Base-by-base conservation (phyloP, 371 early-diverging fungal species). In the Dichotomocladium elegans region DNA sequence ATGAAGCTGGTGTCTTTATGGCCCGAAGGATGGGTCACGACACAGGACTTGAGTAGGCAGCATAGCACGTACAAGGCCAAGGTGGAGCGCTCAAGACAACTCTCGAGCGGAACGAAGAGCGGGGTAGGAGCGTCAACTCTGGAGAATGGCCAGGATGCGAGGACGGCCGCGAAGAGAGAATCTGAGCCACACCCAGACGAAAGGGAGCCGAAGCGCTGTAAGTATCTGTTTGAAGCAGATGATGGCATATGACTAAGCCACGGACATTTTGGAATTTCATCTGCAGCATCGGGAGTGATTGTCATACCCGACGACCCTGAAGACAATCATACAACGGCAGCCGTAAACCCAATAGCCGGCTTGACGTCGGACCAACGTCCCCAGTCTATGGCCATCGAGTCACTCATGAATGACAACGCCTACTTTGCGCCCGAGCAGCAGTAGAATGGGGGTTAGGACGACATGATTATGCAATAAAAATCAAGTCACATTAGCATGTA, bases 31-130 rank as follows among this genome's bases (percentile, higher is more conserved):
- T 79, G 79, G 79, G 78, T 78, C 68, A 67, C 75, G 0, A 68
- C 80, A 0, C 70, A 74, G 15, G 82, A 80, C 24, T 76, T 82
- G 51, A 78, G 79, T 21, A 64, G 80, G 17, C 79, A 79, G 34
- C 74, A 79, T 52, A 82, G 78, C 42, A 69, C 68, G 34, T 67
- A 74, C 37, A 81, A 57, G 62, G 63, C 34, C 55, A 72, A 45
- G 26, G 47, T 55, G 28, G 42, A 28, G 15, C 3, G 17, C 40
- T n/a, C 27, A 17, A n/a, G 41, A 33, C 11, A 33, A 5, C 44
- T 10, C 26, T 7, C 9, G 7, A n/a, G 6, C 45, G n/a, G 11
- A 28, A 45, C 30, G 12, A 45, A 6, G n/a, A n/a, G n/a, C n/a
- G n/a, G n/a, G n/a, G n/a, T n/a, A n/a, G n/a, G n/a, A n/a, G n/a